These are phyloP conservation scores for Iris pallida DNA, from an alignment of 116 monocot genomes.

Conservation along the genomic window DNA sequence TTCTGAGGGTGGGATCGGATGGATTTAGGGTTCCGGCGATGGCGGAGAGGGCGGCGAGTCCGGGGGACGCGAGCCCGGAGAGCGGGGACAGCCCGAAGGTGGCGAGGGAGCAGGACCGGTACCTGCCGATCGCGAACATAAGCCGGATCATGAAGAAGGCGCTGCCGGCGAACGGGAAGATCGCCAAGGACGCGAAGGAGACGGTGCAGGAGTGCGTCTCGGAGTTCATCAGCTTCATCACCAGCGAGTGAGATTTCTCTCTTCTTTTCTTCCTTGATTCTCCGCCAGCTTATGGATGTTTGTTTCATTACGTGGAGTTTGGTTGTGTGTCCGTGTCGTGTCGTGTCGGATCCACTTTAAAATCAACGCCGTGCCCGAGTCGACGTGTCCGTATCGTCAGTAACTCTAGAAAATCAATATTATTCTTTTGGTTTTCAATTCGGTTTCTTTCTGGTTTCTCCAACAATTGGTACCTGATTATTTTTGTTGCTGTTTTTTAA, in stretches of 20 bases:
- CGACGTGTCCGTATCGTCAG: too few relatives aligned
- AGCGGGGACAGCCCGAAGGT: constrained; percentile 32
- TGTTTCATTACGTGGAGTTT: neutral
- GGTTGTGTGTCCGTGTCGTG: too few relatives aligned
- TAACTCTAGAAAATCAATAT: too few relatives aligned
- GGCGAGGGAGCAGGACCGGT: constrained; percentile 52
- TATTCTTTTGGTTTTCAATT: too few relatives aligned
- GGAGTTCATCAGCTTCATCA: constrained; percentile 73
- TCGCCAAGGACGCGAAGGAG: constrained; percentile 72
- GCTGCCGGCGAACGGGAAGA: constrained; percentile 62
- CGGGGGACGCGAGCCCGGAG: constrained; percentile 34
- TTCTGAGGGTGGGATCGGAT: neutral
- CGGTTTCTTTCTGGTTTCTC: too few relatives aligned
- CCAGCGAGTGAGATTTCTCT: constrained; percentile 40
- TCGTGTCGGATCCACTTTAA: too few relatives aligned
- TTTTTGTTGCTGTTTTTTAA: too few relatives aligned
- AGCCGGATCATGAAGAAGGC: constrained; percentile 77
- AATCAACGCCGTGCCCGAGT: too few relatives aligned
- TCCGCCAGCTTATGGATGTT: too few relatives aligned
- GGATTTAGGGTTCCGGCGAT: constrained; percentile 29
- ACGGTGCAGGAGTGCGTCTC: constrained; percentile 70
- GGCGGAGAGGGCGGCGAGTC: constrained; percentile 37
- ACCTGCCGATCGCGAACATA: constrained; percentile 55
- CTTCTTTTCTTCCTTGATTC: neutral
- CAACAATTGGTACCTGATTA: too few relatives aligned